A percentile compares a stretch with the other conserved stretches of the same genome.
phyloP scores from a whole-genome alignment of 2,329 filamentous ascomycete genomes.

The Raffaelea ambrosiae region DNA sequence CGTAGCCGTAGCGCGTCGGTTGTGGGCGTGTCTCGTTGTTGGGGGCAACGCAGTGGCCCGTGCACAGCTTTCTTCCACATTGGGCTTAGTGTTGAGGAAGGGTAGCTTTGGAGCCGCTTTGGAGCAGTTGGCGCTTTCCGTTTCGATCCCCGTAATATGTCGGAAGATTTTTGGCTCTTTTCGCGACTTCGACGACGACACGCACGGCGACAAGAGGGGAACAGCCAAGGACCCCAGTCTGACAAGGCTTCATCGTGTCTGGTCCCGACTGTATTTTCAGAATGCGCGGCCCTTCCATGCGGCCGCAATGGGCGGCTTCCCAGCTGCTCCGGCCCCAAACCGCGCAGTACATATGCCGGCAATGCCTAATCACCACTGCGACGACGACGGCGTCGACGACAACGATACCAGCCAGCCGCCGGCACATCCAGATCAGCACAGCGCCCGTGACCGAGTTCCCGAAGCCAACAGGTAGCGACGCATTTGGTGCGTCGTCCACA shows the following conservation, averaged over 20 bases:
- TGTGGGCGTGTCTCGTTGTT: conserved; percentile 4
- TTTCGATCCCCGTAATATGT: no score
- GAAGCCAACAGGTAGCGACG: conserved; percentile 37
- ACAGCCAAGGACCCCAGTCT: no score
- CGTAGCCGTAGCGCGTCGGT: background rate
- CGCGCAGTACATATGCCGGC: conserved; percentile 36
- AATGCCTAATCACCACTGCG: conserved; percentile 29
- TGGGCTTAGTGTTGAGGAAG: no score
- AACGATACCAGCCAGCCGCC: background rate
- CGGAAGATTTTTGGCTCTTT: background rate
- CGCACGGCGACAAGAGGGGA: no score
- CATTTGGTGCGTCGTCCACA: conserved; percentile 39
- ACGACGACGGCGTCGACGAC: no score
- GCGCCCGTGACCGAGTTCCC: conserved; percentile 49
- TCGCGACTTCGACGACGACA: conserved; percentile 2
- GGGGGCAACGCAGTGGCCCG: background rate
- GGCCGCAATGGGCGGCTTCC: conserved; percentile 2
- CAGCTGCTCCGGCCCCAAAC: conserved; percentile 6
- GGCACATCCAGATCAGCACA: conserved; percentile 55
- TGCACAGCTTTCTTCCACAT: no score
- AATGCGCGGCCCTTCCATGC: conserved; percentile 9
- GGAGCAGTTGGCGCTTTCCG: no score
- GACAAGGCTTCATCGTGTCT: no score
- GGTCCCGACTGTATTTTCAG: no score
- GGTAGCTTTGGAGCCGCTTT: background rate